Conservation (phyloP, 2,329 filamentous ascomycete genomes). For the Lasiodiplodia sp. region DNA sequence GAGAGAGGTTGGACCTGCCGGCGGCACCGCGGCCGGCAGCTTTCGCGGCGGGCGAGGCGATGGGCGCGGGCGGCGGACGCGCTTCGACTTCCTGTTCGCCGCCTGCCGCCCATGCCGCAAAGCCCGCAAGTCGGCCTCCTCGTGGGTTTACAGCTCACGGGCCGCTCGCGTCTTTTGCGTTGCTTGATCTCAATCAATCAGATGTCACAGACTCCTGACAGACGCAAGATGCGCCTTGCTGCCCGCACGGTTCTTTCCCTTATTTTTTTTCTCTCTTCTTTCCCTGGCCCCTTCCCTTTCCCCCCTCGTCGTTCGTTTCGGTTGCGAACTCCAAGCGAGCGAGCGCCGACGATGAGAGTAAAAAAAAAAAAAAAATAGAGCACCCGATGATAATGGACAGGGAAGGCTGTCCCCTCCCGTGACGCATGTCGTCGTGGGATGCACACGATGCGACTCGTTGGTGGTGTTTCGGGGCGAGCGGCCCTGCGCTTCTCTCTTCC, state of each 20-base stretch:
- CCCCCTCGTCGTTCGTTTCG: background rate
- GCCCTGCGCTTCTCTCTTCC: background rate
- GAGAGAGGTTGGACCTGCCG: background rate
- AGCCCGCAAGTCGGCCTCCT: constrained; percentile 13
- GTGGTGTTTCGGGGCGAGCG: background rate
- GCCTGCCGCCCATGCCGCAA: constrained; percentile 1
- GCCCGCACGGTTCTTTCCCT: constrained; percentile 4
- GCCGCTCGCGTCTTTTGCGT: background rate
- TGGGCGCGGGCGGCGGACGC: constrained; percentile 4
- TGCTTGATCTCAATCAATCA: constrained; percentile 2
- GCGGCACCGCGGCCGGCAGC: constrained; percentile 21
- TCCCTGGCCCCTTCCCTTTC: background rate
- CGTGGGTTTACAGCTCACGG: background rate
- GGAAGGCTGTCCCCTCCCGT: background rate
- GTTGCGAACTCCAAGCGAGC: constrained; percentile 13
- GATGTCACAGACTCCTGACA: background rate
- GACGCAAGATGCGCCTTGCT: background rate
- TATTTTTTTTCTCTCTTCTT: background rate
- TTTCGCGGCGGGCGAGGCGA: background rate
- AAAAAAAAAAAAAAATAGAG: background rate
- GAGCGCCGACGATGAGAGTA: constrained; percentile 1
- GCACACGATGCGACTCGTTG: background rate
- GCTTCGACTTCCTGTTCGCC: constrained; percentile 21
- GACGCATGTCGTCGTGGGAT: background rate
- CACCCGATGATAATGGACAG: background rate